These are phyloP conservation scores for Cryptococcus neoformans DNA, from an alignment of 1,284 basidiomycete species.

Conservation along the genomic window DNA sequence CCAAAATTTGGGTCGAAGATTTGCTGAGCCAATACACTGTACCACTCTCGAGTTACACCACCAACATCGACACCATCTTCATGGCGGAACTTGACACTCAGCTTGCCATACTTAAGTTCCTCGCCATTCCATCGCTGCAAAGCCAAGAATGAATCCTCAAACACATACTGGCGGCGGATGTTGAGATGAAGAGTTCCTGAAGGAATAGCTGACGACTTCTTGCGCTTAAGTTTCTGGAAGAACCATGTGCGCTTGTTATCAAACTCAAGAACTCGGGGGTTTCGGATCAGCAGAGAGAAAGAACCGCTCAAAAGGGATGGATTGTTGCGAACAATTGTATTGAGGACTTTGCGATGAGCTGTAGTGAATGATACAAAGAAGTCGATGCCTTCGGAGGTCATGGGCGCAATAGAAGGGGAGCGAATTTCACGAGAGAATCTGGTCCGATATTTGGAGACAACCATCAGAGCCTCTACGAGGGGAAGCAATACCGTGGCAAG, in stretches of 20 bases:
- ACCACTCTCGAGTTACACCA: slow-evolving; percentile 98
- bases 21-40: slow-evolving; percentile 93
- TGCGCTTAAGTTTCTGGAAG: slow-evolving; percentile 90
- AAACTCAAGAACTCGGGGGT: slow-evolving; percentile 96
- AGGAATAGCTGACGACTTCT: slow-evolving; percentile 68
- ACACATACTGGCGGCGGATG: slow-evolving; percentile 88
- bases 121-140: slow-evolving; percentile 88
- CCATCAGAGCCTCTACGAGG: slow-evolving; percentile 93
- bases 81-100: slow-evolving; percentile 94
- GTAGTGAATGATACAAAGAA: slow-evolving; percentile 94
- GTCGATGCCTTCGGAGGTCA: slow-evolving; percentile 65
- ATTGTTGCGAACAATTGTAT: slow-evolving; percentile 97
- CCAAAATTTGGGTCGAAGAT: slow-evolving; percentile 99
- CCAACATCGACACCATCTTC: slow-evolving; percentile 99
- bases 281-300: slow-evolving; percentile 93
- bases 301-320: slow-evolving; percentile 97
- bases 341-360: slow-evolving; percentile 88
- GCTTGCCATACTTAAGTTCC: slow-evolving; percentile 96
- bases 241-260: slow-evolving; percentile 99
- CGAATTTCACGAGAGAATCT: slow-evolving; percentile 14
- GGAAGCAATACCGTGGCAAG: slow-evolving; percentile 87
- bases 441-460: slow-evolving; percentile 82
- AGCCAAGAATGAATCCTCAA: slow-evolving; percentile 94
- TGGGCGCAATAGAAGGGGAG: slow-evolving; percentile 56
- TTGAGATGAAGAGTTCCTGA: slow-evolving; percentile 84